Evolutionary conservation across 345 rosid genomes (phyloP).

Genomic region (Xanthoceras sorbifolium): DNA sequence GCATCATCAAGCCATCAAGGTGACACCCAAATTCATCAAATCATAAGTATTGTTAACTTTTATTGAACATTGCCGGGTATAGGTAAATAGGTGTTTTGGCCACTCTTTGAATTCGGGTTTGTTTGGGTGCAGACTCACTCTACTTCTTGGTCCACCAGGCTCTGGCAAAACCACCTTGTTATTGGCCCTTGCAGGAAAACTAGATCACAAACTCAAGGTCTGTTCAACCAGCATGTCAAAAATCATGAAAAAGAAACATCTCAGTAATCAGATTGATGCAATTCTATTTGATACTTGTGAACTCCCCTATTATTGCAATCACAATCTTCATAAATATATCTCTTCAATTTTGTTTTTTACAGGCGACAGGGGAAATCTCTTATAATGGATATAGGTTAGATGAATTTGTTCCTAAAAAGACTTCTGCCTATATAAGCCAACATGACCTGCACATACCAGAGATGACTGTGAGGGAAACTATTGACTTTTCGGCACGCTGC

Average conservation of each 20-base stretch:
- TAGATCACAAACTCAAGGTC: slow-evolving; percentile 51
- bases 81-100: neutral
- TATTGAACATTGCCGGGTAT: no score
- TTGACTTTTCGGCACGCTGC: slow-evolving; percentile 62
- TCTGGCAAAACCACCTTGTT: slow-evolving; percentile 66
- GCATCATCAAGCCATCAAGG: slow-evolving; percentile 71
- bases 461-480: slow-evolving; percentile 67
- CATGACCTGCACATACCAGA: slow-evolving; percentile 63
- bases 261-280: neutral
- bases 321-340: neutral
- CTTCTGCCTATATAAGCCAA: slow-evolving; percentile 70
- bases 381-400: slow-evolving; percentile 60
- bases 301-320: neutral
- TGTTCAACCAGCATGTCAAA: neutral
- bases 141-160: slow-evolving; percentile 72
- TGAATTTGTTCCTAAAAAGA: slow-evolving; percentile 66
- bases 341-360: slow-evolving; percentile 7
- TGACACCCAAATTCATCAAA: slow-evolving; percentile 5
- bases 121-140: slow-evolving; percentile 43
- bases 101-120: neutral
- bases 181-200: slow-evolving; percentile 62
- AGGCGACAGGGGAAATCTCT: slow-evolving; percentile 58
- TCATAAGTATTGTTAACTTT: neutral
- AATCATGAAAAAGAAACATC: neutral
- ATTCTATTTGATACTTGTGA: neutral